Percentiles rank a stretch among this genome's conserved stretches.
These are phyloP conservation scores for Colletotrichum sp. DNA, from an alignment of 2,329 filamentous ascomycete species.

Conservation along the genomic window DNA sequence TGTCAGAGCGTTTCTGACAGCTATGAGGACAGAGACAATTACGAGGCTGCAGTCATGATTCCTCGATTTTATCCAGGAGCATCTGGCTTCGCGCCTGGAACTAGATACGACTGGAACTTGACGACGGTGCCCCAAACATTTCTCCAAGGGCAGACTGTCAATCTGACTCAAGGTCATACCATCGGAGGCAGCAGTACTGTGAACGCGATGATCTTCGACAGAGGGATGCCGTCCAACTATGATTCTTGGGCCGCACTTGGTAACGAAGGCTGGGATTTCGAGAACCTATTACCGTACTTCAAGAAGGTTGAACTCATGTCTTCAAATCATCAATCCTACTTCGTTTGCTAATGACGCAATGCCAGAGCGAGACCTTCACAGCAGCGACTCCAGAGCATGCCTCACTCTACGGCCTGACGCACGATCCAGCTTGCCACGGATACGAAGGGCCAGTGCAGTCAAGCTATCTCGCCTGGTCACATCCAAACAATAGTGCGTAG, in stretches of 20 bases:
- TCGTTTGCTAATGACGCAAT: not conserved
- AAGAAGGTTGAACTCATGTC: conserved; percentile 26
- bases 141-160: conserved; percentile 39
- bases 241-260: conserved; percentile 38
- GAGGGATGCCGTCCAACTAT: conserved; percentile 33
- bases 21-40: not conserved
- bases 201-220: conserved; percentile 45
- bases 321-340: not conserved
- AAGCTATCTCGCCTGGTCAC: conserved; percentile 11
- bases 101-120: conserved; percentile 41
- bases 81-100: conserved; percentile 24
- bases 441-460: not conserved
- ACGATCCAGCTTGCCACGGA: conserved; percentile 9
- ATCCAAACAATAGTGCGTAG: conserved; percentile 2
- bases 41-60: conserved; percentile 14
- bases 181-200: conserved; percentile 50
- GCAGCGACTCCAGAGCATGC: conserved; percentile 18
- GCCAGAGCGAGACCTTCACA: conserved; percentile 20
- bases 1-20: not conserved
- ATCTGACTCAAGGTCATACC: conserved; percentile 45
- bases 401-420: conserved; percentile 20
- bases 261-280: conserved; percentile 39
- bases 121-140: conserved; percentile 40
- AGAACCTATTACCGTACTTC: conserved; percentile 35
- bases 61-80: conserved; percentile 6